Evolutionary conservation across 2,329 filamentous ascomycete species (phyloP), one percentile per base, ranked within the genome.

Genomic region (Aureobasidium sp.): DNA sequence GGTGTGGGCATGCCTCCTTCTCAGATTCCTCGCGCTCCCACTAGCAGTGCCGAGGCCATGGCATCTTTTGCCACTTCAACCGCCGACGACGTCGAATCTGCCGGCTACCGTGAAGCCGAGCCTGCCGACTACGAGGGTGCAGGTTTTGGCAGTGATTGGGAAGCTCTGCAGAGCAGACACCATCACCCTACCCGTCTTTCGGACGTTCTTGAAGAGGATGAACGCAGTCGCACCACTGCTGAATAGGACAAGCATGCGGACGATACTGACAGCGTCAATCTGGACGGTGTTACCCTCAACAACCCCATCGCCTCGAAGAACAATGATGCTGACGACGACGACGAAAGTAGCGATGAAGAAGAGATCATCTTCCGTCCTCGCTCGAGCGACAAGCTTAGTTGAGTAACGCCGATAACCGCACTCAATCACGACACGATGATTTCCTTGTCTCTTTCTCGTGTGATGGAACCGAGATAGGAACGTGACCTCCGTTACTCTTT

Each of bases 141-240:
- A 16, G 82, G 83, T 1, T 81, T 85, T 2, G 86, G 84, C 27
- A 48, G 45, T 16, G 66, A 64, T 5, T 95, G 90, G 90, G 89
- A 94, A 65, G 75, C 77, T n/a, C 78, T 90, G 65, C 86, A 87
- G 29, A 83, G 86, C 6, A 73, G 79, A 61, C 91, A 96, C 73
- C 90, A 94, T 67, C 91, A 96, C 74, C 91, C 91, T 0, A 96
- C 91, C 9, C 80, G 92, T 62, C 78, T 96, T 65, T 96, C 91
- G 72, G 91, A 96, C 74, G 91, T 96, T 32, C 81, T 94, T 70
- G 91, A 91, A 70, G 88, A 95, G 65, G 90, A 94, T 67, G 90
- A 95, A 74, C 69, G 72, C 62, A 70, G 67, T 62, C 63, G 72
- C 34, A 67, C 70, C 32, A 74, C 70, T 45, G 66, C 64, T 11